Evolutionary conservation across 495 filamentous ascomycete genomes (phyloP).

Genomic region (Delitschia confertaspora): DNA sequence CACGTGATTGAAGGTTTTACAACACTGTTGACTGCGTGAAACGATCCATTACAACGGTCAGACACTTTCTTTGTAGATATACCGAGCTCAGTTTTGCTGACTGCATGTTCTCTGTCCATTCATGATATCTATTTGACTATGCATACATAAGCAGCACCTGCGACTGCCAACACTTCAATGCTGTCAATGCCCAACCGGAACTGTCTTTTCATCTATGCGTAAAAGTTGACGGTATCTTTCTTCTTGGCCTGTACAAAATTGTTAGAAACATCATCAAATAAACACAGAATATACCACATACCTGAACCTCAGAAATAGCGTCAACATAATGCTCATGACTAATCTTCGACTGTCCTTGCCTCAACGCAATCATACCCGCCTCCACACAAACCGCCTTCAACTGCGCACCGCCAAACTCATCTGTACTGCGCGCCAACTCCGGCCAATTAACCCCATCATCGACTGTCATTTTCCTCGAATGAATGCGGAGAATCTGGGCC

Average conservation of each 20-base stretch:
- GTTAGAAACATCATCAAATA: slow-evolving; percentile 7
- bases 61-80: too few relatives aligned
- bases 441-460: slow-evolving; percentile 91
- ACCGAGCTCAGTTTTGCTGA: too few relatives aligned
- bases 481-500: slow-evolving; percentile 93
- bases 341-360: slow-evolving; percentile 87
- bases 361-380: slow-evolving; percentile 96
- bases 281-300: slow-evolving; percentile 1
- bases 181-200: slow-evolving; percentile 2
- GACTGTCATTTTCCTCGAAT: slow-evolving; percentile 97
- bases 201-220: slow-evolving; percentile 18
- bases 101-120: too few relatives aligned
- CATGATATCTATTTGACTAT: slow-evolving; percentile 18
- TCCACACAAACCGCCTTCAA: slow-evolving; percentile 98
- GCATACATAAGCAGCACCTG: slow-evolving; percentile 12
- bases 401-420: slow-evolving; percentile 97
- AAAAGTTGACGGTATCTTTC: slow-evolving; percentile 64
- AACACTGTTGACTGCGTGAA: too few relatives aligned
- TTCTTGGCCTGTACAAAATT: slow-evolving; percentile 58
- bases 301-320: slow-evolving; percentile 92
- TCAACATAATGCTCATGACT: slow-evolving; percentile 98
- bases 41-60: too few relatives aligned
- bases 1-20: too few relatives aligned
- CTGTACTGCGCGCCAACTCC: slow-evolving; percentile 91
- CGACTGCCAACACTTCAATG: slow-evolving; percentile 4